These are phyloP conservation scores for Trifolium fragiferum DNA, from an alignment of 306 rosid genomes.

Conservation along the genomic window DNA sequence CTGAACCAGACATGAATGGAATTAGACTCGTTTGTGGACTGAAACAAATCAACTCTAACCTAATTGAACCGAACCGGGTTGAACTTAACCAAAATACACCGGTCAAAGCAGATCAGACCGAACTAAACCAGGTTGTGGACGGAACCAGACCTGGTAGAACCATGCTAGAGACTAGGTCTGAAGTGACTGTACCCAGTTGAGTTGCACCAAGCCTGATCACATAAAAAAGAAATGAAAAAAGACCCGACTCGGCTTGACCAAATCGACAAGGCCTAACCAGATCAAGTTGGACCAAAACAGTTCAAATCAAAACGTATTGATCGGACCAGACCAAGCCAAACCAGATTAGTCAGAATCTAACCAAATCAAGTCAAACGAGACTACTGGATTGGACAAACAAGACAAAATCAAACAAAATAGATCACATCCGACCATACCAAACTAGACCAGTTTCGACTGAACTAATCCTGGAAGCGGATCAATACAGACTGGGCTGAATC, in stretches of 20 bases:
- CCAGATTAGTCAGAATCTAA: not conserved
- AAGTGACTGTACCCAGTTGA: no score
- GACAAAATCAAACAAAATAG: no score
- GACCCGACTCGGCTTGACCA: not conserved
- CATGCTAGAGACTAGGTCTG: not conserved
- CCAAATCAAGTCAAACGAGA: no score
- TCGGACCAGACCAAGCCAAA: not conserved
- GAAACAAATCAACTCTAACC: not conserved
- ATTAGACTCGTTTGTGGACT: not conserved
- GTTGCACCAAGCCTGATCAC: not conserved
- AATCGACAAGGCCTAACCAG: not conserved
- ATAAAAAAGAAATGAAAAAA: not conserved
- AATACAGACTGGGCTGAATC: no score
- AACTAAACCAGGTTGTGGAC: not conserved
- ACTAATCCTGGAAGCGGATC: no score
- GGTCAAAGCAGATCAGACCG: not conserved
- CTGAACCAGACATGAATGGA: not conserved
- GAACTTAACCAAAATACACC: not conserved
- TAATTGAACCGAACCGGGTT: not conserved
- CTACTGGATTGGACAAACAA: no score
- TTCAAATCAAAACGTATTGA: not conserved
- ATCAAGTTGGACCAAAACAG: not conserved
- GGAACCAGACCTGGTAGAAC: not conserved
- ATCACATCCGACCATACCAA: no score
- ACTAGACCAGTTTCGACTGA: no score